Percentiles rank a stretch among this genome's conserved stretches.
These are phyloP conservation scores for Claviceps africana DNA, from an alignment of 2,329 filamentous ascomycete species.

Conservation along the genomic window DNA sequence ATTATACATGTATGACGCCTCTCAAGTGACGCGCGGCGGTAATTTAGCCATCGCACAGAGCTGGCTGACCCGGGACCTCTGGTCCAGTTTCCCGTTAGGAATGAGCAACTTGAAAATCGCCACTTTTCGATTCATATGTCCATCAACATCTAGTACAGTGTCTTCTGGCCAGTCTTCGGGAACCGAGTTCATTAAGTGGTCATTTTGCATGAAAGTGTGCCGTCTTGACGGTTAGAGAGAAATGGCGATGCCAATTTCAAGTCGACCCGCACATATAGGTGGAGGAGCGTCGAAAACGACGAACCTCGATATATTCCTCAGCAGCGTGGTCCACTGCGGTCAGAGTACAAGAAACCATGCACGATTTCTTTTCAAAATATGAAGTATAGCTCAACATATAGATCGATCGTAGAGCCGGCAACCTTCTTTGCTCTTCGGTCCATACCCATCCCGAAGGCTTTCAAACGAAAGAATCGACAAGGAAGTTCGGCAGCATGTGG, in stretches of 20 bases:
- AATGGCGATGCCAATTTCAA: background rate
- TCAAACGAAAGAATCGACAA: constrained; percentile 5
- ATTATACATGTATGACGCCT: background rate
- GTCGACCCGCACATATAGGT: background rate
- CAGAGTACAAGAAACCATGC: background rate
- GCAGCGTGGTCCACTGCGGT: background rate
- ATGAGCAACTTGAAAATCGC: background rate
- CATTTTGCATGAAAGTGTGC: background rate
- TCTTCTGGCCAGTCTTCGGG: background rate
- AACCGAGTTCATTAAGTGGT: background rate
- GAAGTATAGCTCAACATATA: background rate
- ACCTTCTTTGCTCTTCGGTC: background rate
- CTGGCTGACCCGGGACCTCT: background rate
- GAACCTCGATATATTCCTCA: background rate
- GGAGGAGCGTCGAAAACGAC: background rate
- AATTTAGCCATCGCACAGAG: background rate
- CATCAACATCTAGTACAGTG: background rate
- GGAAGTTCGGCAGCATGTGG: constrained; percentile 23
- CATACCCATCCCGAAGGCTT: too few species aligned
- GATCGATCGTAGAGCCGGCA: background rate
- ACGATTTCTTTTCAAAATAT: background rate
- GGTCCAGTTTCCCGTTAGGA: background rate
- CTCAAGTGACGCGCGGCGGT: background rate
- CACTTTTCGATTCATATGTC: background rate
- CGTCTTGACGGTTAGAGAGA: background rate